A percentile compares a stretch with the other conserved stretches of the same genome.
phyloP scores from a whole-genome alignment of 2,329 filamentous ascomycete species.

The Botrytis hyacinthi region DNA sequence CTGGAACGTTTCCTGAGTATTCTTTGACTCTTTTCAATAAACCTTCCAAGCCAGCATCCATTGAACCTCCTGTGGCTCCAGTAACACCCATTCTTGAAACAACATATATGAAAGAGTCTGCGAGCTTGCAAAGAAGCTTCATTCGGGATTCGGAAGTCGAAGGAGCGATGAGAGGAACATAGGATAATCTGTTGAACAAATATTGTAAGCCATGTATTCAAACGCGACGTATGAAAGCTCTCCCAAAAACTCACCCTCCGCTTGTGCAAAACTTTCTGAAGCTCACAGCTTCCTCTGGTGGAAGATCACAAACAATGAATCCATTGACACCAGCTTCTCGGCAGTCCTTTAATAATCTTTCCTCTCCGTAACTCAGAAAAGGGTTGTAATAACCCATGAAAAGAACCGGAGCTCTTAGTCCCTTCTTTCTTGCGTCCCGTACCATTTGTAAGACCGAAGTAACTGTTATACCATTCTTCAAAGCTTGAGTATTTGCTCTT shows the following conservation, averaged over 20 bases:
- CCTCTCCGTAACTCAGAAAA: conserved; percentile 89
- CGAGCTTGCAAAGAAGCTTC: conserved; percentile 93
- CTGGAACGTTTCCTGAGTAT: conserved; percentile 86
- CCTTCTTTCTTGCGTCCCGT: conserved; percentile 71
- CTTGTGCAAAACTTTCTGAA: conserved; percentile 83
- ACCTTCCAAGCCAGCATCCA: conserved; percentile 79
- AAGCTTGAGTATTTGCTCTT: conserved; percentile 86
- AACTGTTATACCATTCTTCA: conserved; percentile 86
- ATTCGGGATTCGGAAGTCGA: conserved; percentile 90
- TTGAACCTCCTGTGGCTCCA: conserved; percentile 70
- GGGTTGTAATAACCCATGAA: conserved; percentile 99
- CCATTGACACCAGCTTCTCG: conserved; percentile 85
- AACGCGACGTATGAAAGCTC: not conserved
- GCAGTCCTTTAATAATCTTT: conserved; percentile 80
- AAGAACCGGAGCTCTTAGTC: conserved; percentile 78
- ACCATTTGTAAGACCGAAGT: conserved; percentile 78
- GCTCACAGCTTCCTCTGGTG: conserved; percentile 89
- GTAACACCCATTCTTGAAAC: conserved; percentile 97
- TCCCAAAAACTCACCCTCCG: conserved; percentile 57
- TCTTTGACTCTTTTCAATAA: conserved; percentile 83
- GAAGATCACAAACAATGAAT: conserved; percentile 94
- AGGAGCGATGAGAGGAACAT: conserved; percentile 94
- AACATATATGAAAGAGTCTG: conserved; percentile 98
- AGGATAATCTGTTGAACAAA: conserved; percentile 64
- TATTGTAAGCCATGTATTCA: conserved; percentile 21